These are phyloP conservation scores for Cyamopsis tetragonoloba DNA, from an alignment of 306 rosid genomes.

Conservation along the genomic window DNA sequence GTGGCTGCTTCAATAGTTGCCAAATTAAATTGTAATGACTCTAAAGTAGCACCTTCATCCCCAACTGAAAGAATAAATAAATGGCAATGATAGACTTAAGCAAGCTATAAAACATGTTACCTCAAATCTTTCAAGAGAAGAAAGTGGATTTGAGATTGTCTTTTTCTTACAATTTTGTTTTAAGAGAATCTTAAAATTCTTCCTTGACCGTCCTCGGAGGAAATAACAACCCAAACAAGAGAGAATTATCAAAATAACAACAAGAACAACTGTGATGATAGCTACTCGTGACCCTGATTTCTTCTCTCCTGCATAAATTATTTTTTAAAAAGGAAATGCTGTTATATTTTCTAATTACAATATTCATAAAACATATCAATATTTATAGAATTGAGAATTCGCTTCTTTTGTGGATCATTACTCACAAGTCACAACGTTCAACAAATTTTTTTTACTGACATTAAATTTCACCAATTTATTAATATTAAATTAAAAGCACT, in stretches of 20 bases:
- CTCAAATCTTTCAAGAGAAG: neutral
- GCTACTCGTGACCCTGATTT: neutral
- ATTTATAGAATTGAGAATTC: no score
- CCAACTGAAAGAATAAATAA: constrained; percentile 16
- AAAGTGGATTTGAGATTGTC: neutral
- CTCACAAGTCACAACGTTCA: no score
- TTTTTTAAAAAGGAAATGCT: neutral
- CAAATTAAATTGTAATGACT: constrained; percentile 36
- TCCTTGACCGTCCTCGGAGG: constrained; percentile 25
- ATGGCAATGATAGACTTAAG: neutral
- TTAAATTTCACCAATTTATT: no score
- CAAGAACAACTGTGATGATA: constrained; percentile 19
- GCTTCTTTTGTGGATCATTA: no score
- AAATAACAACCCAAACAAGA: constrained; percentile 15
- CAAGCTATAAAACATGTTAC: neutral
- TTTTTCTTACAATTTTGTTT: constrained; percentile 18
- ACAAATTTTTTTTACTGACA: no score
- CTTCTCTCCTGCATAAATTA: constrained; percentile 27
- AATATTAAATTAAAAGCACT: no score
- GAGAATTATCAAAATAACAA: neutral
- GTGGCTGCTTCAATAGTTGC: constrained; percentile 44
- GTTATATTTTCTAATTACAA: neutral
- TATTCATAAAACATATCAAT: neutral
- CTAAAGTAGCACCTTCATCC: constrained; percentile 21
- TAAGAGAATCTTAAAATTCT: neutral